Conservation (phyloP, 2,329 filamentous ascomycete genomes). For the Fusarium marasasianum region DNA sequence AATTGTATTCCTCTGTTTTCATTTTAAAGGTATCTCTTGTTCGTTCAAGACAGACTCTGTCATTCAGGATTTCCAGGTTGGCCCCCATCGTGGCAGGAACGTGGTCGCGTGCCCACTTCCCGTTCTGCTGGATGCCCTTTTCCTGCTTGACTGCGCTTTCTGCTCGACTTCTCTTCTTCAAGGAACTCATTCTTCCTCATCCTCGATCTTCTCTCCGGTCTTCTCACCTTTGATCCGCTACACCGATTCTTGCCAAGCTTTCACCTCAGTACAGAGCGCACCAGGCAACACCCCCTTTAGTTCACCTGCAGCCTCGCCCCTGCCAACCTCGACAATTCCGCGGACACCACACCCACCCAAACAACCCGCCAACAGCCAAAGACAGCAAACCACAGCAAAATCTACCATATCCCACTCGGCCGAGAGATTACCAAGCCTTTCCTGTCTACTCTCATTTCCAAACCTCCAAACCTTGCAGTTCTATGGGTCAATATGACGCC, state of each 20-base stretch:
- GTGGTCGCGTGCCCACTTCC: slow-evolving; percentile 20
- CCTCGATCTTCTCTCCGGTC: neutral
- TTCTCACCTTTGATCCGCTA: neutral
- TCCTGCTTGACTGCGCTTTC: neutral
- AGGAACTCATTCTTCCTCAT: neutral
- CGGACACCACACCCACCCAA: neutral
- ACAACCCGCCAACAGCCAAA: neutral
- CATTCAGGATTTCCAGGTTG: neutral
- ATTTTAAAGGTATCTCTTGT: neutral
- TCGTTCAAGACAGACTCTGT: neutral
- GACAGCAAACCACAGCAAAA: neutral
- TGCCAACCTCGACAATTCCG: neutral
- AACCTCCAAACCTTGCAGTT: slow-evolving; percentile 24
- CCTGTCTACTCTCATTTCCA: neutral
- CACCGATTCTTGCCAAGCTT: neutral
- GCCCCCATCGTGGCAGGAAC: neutral
- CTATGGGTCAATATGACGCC: slow-evolving; percentile 32
- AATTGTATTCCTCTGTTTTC: neutral
- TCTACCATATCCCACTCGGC: neutral
- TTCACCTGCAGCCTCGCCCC: neutral
- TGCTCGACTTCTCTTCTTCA: neutral
- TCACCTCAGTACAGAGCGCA: neutral
- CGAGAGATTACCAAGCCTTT: neutral
- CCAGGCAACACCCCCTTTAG: neutral
- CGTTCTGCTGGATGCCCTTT: neutral